phyloP scores from a whole-genome alignment of 202 grass and related monocot species.

The Hordeum pubiflorum region DNA sequence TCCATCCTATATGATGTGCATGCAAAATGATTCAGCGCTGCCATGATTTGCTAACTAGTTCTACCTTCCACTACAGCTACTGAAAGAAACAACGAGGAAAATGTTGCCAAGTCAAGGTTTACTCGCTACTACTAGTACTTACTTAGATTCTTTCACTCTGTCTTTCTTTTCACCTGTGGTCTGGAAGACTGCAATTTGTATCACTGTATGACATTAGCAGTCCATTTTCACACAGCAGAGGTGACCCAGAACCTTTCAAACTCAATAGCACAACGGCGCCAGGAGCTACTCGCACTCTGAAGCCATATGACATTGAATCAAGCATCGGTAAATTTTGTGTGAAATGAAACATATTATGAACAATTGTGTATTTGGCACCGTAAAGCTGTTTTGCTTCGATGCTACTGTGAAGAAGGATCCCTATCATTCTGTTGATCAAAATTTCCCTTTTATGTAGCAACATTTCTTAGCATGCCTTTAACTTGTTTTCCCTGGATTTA shows the following conservation, averaged over 20 bases:
- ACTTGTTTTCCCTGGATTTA: not conserved
- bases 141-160: not conserved
- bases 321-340: conserved; percentile 17
- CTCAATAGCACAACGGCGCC: not conserved
- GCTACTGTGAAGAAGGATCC: not conserved
- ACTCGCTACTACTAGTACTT: not conserved
- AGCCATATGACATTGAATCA: conserved; percentile 30
- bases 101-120: conserved; percentile 27
- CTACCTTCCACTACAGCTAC: conserved; percentile 1
- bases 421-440: not conserved
- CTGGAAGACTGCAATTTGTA: not conserved
- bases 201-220: not conserved
- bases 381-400: not conserved
- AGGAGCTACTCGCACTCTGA: conserved; percentile 8
- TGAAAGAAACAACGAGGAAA: conserved; percentile 17
- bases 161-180: not conserved
- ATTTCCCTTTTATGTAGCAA: not conserved
- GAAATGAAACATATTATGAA: not conserved
- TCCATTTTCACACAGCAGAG: conserved; percentile 16
- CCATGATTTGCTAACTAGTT: not conserved
- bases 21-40: not conserved
- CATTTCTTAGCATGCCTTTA: not conserved
- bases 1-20: not conserved
- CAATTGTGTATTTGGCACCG: not conserved
- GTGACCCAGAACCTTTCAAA: not conserved